These are phyloP conservation scores for Cryptosporidium felis DNA, from an alignment of 169 alveolate genomes.

Conservation along the genomic window DNA sequence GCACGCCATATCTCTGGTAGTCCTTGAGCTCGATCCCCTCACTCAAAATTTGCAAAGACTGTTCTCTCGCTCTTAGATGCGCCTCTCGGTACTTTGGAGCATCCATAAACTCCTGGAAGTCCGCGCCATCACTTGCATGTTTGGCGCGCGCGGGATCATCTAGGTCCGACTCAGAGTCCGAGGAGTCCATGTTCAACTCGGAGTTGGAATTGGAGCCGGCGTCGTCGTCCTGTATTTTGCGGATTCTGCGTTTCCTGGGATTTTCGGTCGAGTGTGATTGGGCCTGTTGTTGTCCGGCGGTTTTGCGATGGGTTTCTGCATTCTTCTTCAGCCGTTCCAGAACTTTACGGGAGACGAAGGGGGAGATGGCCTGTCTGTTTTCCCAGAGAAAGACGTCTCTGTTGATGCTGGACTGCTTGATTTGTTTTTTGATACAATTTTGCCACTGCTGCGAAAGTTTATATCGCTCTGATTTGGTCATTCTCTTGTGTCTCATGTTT, in stretches of 20 bases:
- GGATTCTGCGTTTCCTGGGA: neutral
- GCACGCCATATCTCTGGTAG: slow-evolving; percentile 90
- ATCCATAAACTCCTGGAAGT: slow-evolving; percentile 20
- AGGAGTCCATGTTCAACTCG: neutral
- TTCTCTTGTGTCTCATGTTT: slow-evolving; percentile 87
- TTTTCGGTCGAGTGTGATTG: no score
- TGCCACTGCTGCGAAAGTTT: slow-evolving; percentile 83
- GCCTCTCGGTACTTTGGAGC: slow-evolving; percentile 63
- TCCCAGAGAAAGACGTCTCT: slow-evolving; percentile 83
- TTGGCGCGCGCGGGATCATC: slow-evolving; percentile 5
- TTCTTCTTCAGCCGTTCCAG: slow-evolving; percentile 79
- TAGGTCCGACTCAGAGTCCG: neutral
- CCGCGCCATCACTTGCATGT: slow-evolving; percentile 10
- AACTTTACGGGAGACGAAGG: slow-evolving; percentile 82
- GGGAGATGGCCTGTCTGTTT: slow-evolving; percentile 81
- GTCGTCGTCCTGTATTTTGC: slow-evolving; percentile 59
- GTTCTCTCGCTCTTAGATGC: slow-evolving; percentile 34
- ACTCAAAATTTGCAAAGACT: slow-evolving; percentile 69
- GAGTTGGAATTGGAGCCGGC: neutral
- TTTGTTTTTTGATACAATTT: slow-evolving; percentile 80
- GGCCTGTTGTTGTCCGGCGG: slow-evolving; percentile 29
- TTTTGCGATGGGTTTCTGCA: slow-evolving; percentile 70
- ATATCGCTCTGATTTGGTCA: slow-evolving; percentile 85
- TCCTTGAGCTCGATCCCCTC: slow-evolving; percentile 87
- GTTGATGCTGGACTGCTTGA: slow-evolving; percentile 79